A percentile compares a stretch with the other conserved stretches of the same genome.
Conservation (phyloP, 345 rosid species). For the Eutrema heterophyllum region DNA sequence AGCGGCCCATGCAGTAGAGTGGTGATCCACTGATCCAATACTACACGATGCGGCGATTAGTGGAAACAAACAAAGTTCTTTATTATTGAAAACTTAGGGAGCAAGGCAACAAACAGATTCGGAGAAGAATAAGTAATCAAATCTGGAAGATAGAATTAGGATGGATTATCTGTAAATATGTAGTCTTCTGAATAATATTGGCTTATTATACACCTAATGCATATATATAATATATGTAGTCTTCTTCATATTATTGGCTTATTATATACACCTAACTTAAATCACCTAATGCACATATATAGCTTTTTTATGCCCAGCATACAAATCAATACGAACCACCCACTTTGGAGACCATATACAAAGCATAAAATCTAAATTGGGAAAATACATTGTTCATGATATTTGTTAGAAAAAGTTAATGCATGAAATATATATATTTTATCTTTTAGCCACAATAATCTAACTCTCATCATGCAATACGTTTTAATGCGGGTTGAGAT, state of each 20-base stretch:
- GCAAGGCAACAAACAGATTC: no score
- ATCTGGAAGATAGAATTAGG: neutral
- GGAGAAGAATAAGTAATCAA: neutral
- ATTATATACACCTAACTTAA: neutral
- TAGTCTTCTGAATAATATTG: neutral
- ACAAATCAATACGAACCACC: neutral
- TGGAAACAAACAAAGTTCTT: no score
- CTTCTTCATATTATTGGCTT: neutral
- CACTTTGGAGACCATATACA: neutral
- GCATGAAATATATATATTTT: neutral
- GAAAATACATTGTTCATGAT: neutral
- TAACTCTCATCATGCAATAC: neutral
- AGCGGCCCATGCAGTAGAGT: no score
- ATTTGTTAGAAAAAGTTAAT: neutral
- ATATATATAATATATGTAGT: no score
- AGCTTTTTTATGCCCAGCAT: neutral
- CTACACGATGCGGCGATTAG: no score
- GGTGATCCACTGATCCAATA: no score
- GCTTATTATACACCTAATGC: neutral
- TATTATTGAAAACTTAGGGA: no score
- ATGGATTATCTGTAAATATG: neutral
- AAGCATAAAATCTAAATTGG: neutral
- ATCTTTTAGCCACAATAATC: no score
- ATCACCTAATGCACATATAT: no score
- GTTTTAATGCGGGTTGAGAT: neutral